Evolutionary conservation across 2,329 filamentous ascomycete species (phyloP).

Genomic region (Ophiostoma sp.): DNA sequence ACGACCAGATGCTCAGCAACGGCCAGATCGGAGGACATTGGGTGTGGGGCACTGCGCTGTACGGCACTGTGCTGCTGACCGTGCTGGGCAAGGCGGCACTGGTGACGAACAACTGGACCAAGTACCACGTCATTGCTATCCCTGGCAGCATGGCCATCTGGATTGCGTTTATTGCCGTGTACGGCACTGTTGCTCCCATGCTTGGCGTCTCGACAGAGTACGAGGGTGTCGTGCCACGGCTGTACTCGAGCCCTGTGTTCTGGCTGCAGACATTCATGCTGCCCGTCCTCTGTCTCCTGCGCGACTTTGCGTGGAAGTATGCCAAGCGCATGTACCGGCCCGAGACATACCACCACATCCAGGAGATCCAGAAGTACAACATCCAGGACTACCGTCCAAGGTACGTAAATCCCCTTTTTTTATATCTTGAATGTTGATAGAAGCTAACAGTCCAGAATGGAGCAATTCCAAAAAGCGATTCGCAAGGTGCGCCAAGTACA

Average conservation of each 20-base stretch:
- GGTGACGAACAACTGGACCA: constrained; percentile 97
- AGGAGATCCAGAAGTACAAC: constrained; percentile 99
- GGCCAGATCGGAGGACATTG: constrained; percentile 86
- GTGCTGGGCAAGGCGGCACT: constrained; percentile 92
- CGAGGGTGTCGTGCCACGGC: constrained; percentile 70
- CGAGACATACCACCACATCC: constrained; percentile 94
- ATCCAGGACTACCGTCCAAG: constrained; percentile 97
- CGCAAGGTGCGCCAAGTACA: constrained; percentile 97
- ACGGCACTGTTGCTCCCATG: constrained; percentile 79
- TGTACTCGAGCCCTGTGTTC: constrained; percentile 79
- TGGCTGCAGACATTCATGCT: constrained; percentile 85
- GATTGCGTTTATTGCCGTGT: constrained; percentile 83
- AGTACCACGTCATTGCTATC: constrained; percentile 93
- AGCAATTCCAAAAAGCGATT: constrained; percentile 99
- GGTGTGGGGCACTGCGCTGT: constrained; percentile 95
- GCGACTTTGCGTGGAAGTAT: constrained; percentile 97
- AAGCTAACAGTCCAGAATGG: constrained; percentile 62
- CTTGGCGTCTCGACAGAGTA: constrained; percentile 78
- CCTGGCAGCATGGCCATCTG: constrained; percentile 89
- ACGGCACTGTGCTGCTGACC: constrained; percentile 87
- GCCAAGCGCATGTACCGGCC: constrained; percentile 95
- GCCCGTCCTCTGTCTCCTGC: constrained; percentile 72
- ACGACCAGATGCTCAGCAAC: constrained; percentile 71
- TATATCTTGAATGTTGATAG: neutral
- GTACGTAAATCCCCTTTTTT: constrained; percentile 45